Percentiles rank a stretch among this genome's conserved stretches.
Conservation (phyloP, 345 rosid genomes). For the Physaria fendleri region DNA sequence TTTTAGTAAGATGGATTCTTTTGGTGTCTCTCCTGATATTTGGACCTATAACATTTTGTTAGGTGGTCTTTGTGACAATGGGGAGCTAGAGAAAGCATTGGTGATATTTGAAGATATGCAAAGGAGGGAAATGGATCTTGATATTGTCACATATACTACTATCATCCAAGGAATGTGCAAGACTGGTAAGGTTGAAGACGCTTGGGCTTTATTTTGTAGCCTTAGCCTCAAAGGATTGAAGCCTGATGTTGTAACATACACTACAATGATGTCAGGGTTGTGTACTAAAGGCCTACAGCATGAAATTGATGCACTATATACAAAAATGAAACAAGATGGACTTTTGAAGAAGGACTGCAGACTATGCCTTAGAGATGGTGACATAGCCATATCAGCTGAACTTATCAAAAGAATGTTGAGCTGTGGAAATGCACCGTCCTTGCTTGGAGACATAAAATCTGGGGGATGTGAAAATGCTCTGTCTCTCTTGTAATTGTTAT, state of each 20-base stretch:
- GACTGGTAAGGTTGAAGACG: constrained; percentile 13
- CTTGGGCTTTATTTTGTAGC: constrained; percentile 18
- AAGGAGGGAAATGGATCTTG: constrained; percentile 11
- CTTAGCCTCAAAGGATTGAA: constrained; percentile 17
- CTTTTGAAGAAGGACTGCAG: constrained; percentile 9
- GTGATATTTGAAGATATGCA: constrained; percentile 19
- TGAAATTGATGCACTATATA: constrained; percentile 15
- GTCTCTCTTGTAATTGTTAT: constrained; percentile 3
- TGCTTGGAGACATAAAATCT: constrained; percentile 1
- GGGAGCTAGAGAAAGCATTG: constrained; percentile 17
- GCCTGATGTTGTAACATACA: constrained; percentile 22
- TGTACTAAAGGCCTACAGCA: constrained; percentile 7
- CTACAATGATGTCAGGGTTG: constrained; percentile 24
- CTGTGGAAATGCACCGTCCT: neutral
- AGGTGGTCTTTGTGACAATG: constrained; percentile 22
- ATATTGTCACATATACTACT: constrained; percentile 18
- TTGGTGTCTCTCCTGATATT: constrained; percentile 17
- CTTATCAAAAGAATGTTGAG: constrained; percentile 18
- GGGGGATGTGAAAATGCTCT: neutral
- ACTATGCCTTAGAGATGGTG: constrained; percentile 15
- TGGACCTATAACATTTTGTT: constrained; percentile 19
- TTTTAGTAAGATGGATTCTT: constrained; percentile 14
- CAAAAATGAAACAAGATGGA: constrained; percentile 11
- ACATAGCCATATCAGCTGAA: neutral
- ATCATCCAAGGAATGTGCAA: constrained; percentile 23